These are phyloP conservation scores for Phyllosticta ampelicida DNA, from an alignment of 2,329 filamentous ascomycete species.

Conservation along the genomic window DNA sequence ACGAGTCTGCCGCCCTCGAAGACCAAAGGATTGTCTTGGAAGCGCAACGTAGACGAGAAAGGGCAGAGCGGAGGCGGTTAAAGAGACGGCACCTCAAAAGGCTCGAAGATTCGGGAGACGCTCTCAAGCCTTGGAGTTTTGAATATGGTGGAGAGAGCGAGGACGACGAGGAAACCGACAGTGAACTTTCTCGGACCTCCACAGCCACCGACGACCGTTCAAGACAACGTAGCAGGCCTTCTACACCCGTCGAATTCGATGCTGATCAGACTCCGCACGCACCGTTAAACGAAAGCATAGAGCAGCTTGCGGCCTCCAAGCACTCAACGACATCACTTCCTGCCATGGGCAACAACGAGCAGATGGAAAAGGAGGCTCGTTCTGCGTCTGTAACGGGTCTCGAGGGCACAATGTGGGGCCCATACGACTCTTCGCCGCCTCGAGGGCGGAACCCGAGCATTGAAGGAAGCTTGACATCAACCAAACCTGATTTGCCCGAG, in stretches of 20 bases:
- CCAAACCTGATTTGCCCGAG: slow-evolving; percentile 37
- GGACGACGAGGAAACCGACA: slow-evolving; percentile 33
- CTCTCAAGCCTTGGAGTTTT: slow-evolving; percentile 68
- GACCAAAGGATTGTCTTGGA: slow-evolving; percentile 34
- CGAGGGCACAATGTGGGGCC: slow-evolving; percentile 67
- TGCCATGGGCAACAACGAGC: slow-evolving; percentile 4
- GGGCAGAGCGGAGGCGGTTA: slow-evolving; percentile 29
- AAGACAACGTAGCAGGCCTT: slow-evolving; percentile 2
- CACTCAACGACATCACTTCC: slow-evolving; percentile 9
- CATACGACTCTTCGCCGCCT: slow-evolving; percentile 49
- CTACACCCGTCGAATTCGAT: slow-evolving; percentile 6
- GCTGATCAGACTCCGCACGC: slow-evolving; percentile 9
- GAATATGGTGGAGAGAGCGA: slow-evolving; percentile 60
- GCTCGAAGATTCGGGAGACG: slow-evolving; percentile 17
- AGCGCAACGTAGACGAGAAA: slow-evolving; percentile 46
- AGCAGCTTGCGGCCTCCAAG: slow-evolving; percentile 4
- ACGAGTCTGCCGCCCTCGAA: slow-evolving; percentile 32
- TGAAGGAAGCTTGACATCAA: slow-evolving; percentile 61
- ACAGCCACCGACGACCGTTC: slow-evolving; percentile 18
- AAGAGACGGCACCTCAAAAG: slow-evolving; percentile 25
- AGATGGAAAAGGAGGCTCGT: slow-evolving; percentile 1
- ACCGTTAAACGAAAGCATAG: slow-evolving; percentile 7
- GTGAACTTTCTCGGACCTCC: slow-evolving; percentile 27
- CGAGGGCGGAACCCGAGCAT: slow-evolving; percentile 68
- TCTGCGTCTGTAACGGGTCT: slow-evolving; percentile 40